A percentile compares a stretch with the other conserved stretches of the same genome.
These are phyloP conservation scores for Thermothielavioides terrestris DNA, from an alignment of 495 filamentous ascomycete genomes.

Conservation along the genomic window DNA sequence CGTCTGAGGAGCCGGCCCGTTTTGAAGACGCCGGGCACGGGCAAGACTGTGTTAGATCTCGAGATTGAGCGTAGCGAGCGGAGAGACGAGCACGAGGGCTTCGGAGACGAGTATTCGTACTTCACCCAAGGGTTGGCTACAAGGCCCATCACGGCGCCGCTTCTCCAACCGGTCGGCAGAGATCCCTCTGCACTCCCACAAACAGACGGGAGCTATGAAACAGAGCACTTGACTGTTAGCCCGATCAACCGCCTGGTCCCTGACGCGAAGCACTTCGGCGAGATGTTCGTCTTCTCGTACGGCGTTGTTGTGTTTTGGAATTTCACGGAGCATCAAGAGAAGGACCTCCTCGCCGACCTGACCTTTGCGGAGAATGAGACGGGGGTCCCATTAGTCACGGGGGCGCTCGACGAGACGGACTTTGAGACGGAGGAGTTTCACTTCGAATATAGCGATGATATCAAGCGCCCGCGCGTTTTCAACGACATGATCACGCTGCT, in stretches of 20 bases:
- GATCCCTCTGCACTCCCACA: background rate
- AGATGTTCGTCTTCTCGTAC: conserved; percentile 98
- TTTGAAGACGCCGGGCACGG: conserved; percentile 81
- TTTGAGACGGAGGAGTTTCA: conserved; percentile 99
- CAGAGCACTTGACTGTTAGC: conserved; percentile 14
- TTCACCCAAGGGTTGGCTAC: conserved; percentile 9
- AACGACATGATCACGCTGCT: conserved; percentile 99
- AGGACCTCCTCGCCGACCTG: conserved; percentile 90
- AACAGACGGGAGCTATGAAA: background rate
- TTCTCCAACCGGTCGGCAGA: conserved; percentile 9
- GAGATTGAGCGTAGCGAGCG: conserved; percentile 92
- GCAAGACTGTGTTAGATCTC: conserved; percentile 82
- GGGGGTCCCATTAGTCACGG: conserved; percentile 54
- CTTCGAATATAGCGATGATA: conserved; percentile 86
- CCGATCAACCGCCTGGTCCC: conserved; percentile 48
- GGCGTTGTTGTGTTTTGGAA: conserved; percentile 99
- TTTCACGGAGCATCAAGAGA: conserved; percentile 90
- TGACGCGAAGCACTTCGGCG: conserved; percentile 66
- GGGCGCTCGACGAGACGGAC: conserved; percentile 70
- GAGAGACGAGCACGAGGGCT: conserved; percentile 84
- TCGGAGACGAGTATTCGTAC: conserved; percentile 40
- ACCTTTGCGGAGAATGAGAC: conserved; percentile 68
- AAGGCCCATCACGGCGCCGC: conserved; percentile 4
- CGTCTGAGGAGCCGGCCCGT: conserved; percentile 81
- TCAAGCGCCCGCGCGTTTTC: conserved; percentile 81